phyloP scores from a whole-genome alignment of 2,329 filamentous ascomycete genomes.

The Aspergillus brasiliensis region DNA sequence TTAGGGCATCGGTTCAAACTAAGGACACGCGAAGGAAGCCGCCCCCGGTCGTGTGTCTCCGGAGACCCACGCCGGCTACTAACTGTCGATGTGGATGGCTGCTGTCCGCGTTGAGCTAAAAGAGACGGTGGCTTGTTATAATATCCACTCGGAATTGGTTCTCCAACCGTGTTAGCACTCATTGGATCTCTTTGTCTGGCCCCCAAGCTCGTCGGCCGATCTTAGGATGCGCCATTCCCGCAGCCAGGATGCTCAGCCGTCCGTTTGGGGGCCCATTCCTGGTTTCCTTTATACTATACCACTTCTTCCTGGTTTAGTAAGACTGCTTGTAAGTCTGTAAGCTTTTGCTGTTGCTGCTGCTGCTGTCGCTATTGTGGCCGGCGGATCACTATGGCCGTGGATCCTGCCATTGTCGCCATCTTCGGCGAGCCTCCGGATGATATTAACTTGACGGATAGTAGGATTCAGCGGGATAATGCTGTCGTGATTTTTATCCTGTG shows the following conservation, averaged over 20 bases:
- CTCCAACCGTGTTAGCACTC: no score
- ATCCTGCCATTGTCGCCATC: slow-evolving; percentile 14
- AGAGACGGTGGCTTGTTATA: no score
- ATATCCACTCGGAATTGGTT: no score
- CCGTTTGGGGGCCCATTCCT: no score
- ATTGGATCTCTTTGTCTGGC: no score
- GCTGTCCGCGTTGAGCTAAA: neutral
- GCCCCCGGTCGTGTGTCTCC: neutral
- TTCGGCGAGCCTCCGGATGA: slow-evolving; percentile 15
- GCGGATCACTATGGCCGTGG: slow-evolving; percentile 10
- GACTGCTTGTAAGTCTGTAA: neutral
- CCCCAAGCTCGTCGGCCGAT: no score
- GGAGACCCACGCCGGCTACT: neutral
- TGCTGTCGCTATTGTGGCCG: neutral
- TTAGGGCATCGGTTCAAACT: neutral
- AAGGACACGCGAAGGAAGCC: neutral
- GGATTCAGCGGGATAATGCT: slow-evolving; percentile 10
- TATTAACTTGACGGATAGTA: slow-evolving; percentile 14
- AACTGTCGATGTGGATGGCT: neutral
- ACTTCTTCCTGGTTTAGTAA: neutral
- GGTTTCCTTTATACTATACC: no score
- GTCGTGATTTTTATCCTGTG: slow-evolving; percentile 13
- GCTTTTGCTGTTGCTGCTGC: neutral
- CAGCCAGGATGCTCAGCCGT: no score
- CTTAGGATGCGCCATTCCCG: no score